These are phyloP conservation scores for Murraya paniculata DNA, from an alignment of 345 rosid species.

Conservation along the genomic window DNA sequence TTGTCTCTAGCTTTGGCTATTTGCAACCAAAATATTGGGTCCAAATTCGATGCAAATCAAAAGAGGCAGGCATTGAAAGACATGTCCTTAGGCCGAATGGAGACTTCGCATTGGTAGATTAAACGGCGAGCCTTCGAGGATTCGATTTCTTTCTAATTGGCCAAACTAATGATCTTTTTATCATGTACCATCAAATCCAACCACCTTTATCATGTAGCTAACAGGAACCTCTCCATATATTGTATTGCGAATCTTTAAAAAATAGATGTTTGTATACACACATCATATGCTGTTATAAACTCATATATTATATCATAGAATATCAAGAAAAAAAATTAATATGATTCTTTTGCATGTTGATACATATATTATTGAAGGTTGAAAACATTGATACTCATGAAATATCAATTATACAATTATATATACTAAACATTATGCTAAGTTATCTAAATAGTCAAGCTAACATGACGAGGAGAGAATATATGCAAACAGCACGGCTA, in stretches of 20 bases:
- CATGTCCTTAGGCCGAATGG: not conserved
- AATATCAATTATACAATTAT: no score
- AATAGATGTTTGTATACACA: no score
- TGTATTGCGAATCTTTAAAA: not conserved
- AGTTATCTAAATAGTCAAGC: not conserved
- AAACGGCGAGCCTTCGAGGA: not conserved
- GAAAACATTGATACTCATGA: not conserved
- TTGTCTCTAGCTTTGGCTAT: not conserved
- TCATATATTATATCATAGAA: no score
- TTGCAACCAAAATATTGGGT: not conserved
- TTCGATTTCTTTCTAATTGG: not conserved
- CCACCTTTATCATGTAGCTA: not conserved
- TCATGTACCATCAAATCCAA: not conserved
- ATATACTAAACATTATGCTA: no score
- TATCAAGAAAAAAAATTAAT: no score
- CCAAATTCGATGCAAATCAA: constrained; percentile 10
- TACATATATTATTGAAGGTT: not conserved
- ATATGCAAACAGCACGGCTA: not conserved
- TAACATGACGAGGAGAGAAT: not conserved
- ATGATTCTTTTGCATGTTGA: no score
- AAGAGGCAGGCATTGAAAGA: constrained; percentile 20
- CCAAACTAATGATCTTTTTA: not conserved
- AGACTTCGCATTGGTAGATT: not conserved
- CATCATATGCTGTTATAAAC: no score
- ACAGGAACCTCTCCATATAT: not conserved